phyloP scores from a whole-genome alignment of 192 early-diverging fungal genomes.

The Pecoramyces ruminantium region DNA sequence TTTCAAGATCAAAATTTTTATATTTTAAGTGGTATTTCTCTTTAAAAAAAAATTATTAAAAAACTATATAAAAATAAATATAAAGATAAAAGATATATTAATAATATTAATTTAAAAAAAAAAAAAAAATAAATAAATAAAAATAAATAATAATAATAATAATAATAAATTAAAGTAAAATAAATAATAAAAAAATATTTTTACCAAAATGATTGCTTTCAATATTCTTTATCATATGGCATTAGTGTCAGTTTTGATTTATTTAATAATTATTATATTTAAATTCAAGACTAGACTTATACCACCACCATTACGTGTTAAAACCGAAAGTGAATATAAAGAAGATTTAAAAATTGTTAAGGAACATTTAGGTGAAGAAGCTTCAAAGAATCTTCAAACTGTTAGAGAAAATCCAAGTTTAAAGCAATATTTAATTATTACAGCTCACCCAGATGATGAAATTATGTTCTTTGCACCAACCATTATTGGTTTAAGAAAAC shows the following conservation, averaged over 20 bases:
- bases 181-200: neutral
- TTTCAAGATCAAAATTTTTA: no score
- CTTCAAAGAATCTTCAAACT: neutral
- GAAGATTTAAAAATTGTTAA: neutral
- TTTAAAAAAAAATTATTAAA: no score
- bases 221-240: neutral
- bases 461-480: constrained; percentile 95
- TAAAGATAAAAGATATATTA: no score
- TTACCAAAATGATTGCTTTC: neutral
- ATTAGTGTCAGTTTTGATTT: neutral
- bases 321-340: neutral
- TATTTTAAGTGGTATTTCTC: no score
- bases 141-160: neutral
- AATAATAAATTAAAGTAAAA: neutral
- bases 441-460: constrained; percentile 93
- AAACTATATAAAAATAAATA: no score
- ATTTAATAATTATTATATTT: neutral
- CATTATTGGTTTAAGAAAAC: constrained; percentile 27
- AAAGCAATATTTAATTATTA: constrained; percentile 32
- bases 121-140: no score
- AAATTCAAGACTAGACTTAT: neutral
- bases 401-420: neutral
- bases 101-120: no score
- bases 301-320: neutral
- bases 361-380: neutral